Evolutionary conservation across 2,329 filamentous ascomycete species (phyloP), one percentile per base, ranked within the genome.

Genomic region (Sarocladium brachiariae): DNA sequence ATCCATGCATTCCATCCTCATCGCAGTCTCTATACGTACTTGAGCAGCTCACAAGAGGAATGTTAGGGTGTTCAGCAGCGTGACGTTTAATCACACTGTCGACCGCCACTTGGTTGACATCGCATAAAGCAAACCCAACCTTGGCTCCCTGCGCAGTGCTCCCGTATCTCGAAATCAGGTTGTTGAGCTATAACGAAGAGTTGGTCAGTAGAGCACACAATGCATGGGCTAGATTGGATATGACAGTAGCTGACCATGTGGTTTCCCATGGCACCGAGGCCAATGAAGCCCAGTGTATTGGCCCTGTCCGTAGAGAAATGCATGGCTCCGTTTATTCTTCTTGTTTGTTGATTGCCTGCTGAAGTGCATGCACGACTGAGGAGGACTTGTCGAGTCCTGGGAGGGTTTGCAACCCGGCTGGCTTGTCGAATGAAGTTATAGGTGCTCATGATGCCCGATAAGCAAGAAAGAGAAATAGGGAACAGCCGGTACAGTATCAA

Each of bases 231-330:
- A 41, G 18, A 11, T 7, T 21, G 8, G 18, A 16, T 5, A 11
- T 21, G 8, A 10, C 18, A 23, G 37, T 9, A 24, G 18, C 18
- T 8, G 4, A 41, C 37, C 37, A 41, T 41, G 18, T 41, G 37
- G 21, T 41, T 41, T n/a, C 37, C 37, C 37, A 41, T 41, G 21
- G 37, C 37, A 41, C 37, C 37, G 16, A 41, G 37, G 37, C 37
- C 37, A 41, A 41, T 41, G 37, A 41, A 41, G 21, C 37, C 37
- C 16, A 41, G 19, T 14, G 37, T 41, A 19, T 41, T 41, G 16
- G 16, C 6, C 37, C 37, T 19, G 37, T 41, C 37, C 23, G 37
- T 24, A 7, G 16, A 21, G 8, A 21, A 21, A 10, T n/a, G 16
- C 37, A 41, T 41, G 37, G 37, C 37, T n/a, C n/a, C n/a, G n/a